phyloP scores from a whole-genome alignment of 768 basidiomycete species.

The Hericium alpestre region DNA sequence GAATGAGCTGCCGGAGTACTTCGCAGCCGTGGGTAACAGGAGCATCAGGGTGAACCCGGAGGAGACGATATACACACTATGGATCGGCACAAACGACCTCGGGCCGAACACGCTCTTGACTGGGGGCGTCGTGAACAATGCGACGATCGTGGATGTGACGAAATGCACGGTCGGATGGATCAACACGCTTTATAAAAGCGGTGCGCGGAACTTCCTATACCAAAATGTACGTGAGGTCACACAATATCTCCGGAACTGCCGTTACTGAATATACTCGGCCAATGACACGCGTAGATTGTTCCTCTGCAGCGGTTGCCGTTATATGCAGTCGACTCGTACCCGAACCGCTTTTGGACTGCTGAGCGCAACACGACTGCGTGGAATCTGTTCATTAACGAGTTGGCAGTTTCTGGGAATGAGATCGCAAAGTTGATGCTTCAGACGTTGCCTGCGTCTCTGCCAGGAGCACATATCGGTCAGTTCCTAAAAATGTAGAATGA shows the following conservation, averaged over 20 bases:
- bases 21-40: slow-evolving; percentile 32
- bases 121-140: slow-evolving; percentile 29
- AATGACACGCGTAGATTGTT: slow-evolving; percentile 20
- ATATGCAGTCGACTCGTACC: slow-evolving; percentile 23
- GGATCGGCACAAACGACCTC: slow-evolving; percentile 54
- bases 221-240: slow-evolving; percentile 24
- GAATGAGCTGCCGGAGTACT: slow-evolving; percentile 44
- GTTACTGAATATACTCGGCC: background rate
- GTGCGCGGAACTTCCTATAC: slow-evolving; percentile 60
- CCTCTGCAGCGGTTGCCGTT: slow-evolving; percentile 21
- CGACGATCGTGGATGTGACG: slow-evolving; percentile 50
- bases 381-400: slow-evolving; percentile 24
- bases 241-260: background rate
- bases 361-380: slow-evolving; percentile 24
- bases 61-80: slow-evolving; percentile 52
- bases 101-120: slow-evolving; percentile 45
- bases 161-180: slow-evolving; percentile 53
- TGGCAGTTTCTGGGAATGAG: slow-evolving; percentile 21
- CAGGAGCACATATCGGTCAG: slow-evolving; percentile 48
- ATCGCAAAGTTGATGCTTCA: slow-evolving; percentile 18
- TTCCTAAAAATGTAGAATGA: background rate
- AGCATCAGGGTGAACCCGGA: slow-evolving; percentile 27
- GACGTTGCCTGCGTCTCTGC: slow-evolving; percentile 16
- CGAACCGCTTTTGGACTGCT: slow-evolving; percentile 10
- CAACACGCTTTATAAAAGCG: slow-evolving; percentile 40